Base-by-base conservation (phyloP, 225 moss, liverwort and hornwort genomes). In the Lunularia cruciata region DNA sequence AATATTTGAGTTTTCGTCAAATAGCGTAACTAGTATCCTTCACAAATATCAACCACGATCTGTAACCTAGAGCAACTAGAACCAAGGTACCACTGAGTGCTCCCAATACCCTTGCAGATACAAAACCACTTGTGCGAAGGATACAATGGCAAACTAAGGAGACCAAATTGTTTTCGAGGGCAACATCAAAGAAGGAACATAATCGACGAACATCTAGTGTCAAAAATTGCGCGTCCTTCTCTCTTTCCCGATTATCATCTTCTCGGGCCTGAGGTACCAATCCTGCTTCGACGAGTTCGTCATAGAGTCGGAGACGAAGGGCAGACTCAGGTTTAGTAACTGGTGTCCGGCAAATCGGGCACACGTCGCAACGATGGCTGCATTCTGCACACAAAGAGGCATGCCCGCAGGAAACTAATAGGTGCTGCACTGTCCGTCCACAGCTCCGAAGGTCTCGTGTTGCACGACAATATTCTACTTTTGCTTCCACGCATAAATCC, bases 71-170 rank as follows among this genome's bases (percentile, higher is more conserved):
- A n/a, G n/a, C n/a, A n/a, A n/a, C n/a, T n/a, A n/a, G n/a, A n/a
- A n/a, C n/a, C n/a, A n/a, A n/a, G n/a, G n/a, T n/a, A n/a, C n/a
- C n/a, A n/a, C n/a, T n/a, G n/a, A n/a, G n/a, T n/a, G n/a, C n/a
- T n/a, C n/a, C n/a, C n/a, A n/a, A n/a, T n/a, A n/a, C n/a, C n/a
- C n/a, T n/a, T n/a, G n/a, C n/a, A n/a, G n/a, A n/a, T n/a, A n/a
- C n/a, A n/a, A n/a, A n/a, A n/a, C n/a, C n/a, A n/a, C 43, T 43
- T 7, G 43, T 43, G 70, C 51, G 45, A 71, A 80, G 85, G 91
- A 91, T 89, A 91, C 91, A 98, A 75, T 98, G 92, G 81, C 92
- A 93, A 46, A 98, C 84, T 78, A 98, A 77, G 35, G 89, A 90
- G 69, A 88, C 89, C 73, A 98, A 76, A 79, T 91, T 93, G 57